Conservation (phyloP, 306 rosid species). For the Oemleria cerasiformis region DNA sequence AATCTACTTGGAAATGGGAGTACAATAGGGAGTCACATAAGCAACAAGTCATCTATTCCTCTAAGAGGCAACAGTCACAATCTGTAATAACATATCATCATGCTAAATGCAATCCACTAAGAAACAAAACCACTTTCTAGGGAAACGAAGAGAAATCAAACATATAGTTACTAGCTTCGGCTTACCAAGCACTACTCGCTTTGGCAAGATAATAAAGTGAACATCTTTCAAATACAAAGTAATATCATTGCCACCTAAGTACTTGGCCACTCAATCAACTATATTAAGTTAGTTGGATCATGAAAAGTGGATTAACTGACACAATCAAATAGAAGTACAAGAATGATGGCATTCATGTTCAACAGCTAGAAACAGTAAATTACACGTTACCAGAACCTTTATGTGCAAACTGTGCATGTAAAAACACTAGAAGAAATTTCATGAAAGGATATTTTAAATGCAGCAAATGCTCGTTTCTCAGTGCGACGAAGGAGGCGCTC, state of each 20-base stretch:
- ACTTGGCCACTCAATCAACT: not conserved
- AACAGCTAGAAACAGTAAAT: not conserved
- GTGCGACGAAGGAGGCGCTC: constrained; percentile 97
- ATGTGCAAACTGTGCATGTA: not conserved
- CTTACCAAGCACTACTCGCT: not conserved
- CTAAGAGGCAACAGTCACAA: not conserved
- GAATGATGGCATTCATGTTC: not conserved
- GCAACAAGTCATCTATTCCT: not conserved
- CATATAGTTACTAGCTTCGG: not conserved
- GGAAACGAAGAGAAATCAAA: not conserved
- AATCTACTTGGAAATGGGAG: not conserved
- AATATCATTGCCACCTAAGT: not conserved
- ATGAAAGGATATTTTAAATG: constrained; percentile 93
- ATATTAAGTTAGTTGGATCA: not conserved
- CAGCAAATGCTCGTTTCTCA: constrained; percentile 97
- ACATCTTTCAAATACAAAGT: no score
- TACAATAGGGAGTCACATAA: not conserved
- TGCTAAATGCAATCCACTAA: not conserved
- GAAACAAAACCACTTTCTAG: not conserved
- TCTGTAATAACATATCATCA: not conserved
- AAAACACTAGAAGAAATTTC: constrained; percentile 14
- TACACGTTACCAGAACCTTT: not conserved
- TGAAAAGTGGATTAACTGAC: not conserved
- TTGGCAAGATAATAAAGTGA: not conserved
- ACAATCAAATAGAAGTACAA: not conserved